phyloP scores from a whole-genome alignment of 768 basidiomycete species.

The Cubamyces lactineus region DNA sequence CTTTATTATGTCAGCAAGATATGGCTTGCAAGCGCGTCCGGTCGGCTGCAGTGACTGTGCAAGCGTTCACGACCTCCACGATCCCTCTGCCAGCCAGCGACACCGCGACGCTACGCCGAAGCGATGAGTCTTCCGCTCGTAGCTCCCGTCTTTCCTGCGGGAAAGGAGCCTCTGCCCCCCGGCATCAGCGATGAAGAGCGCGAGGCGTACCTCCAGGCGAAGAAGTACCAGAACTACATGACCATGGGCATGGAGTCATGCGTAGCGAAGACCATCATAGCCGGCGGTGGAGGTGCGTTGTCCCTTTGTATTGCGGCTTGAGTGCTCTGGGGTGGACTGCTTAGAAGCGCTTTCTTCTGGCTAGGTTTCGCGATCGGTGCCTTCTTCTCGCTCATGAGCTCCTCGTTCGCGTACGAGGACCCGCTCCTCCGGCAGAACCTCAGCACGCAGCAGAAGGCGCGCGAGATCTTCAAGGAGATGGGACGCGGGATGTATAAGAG shows the following conservation, averaged over 20 bases:
- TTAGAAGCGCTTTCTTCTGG: slow-evolving; percentile 22
- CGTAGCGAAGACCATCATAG: slow-evolving; percentile 76
- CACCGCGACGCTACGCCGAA: not conserved
- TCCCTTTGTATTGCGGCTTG: not conserved
- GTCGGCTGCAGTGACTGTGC: not conserved
- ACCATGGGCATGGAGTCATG: slow-evolving; percentile 82
- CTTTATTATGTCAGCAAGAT: slow-evolving; percentile 8
- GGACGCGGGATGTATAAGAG: slow-evolving; percentile 88
- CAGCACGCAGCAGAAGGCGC: slow-evolving; percentile 76
- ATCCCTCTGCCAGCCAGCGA: not conserved
- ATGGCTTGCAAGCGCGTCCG: not conserved
- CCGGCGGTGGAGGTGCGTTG: slow-evolving; percentile 80
- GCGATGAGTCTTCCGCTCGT: slow-evolving; percentile 42
- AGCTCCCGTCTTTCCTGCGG: slow-evolving; percentile 80
- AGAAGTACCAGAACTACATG: slow-evolving; percentile 80
- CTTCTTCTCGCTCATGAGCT: slow-evolving; percentile 95
- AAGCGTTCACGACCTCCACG: slow-evolving; percentile 5
- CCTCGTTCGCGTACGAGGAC: slow-evolving; percentile 95
- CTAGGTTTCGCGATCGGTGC: slow-evolving; percentile 90
- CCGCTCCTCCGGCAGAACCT: slow-evolving; percentile 72
- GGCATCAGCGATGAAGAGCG: slow-evolving; percentile 84
- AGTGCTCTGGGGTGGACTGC: slow-evolving; percentile 18
- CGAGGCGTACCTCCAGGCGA: slow-evolving; percentile 60
- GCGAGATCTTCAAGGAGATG: slow-evolving; percentile 91
- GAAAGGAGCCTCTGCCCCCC: slow-evolving; percentile 85